These are phyloP conservation scores for Acanthamoeba lenticulata DNA, from an alignment of 208 protist species.

Conservation along the genomic window DNA sequence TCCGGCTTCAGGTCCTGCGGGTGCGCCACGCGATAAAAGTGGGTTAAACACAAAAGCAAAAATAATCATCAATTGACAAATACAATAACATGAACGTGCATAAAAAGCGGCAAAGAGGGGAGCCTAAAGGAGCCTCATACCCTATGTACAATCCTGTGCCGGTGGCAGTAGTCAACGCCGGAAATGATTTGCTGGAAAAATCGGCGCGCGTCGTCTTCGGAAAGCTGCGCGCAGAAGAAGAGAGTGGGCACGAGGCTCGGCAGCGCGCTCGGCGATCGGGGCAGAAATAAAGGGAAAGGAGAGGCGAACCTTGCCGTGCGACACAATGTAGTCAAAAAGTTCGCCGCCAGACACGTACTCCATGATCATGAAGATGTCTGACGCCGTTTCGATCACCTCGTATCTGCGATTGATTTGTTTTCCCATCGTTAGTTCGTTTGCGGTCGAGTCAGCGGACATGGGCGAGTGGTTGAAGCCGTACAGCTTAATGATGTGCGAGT, in stretches of 20 bases:
- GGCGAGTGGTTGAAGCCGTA: conserved; percentile 87
- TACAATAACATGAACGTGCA: background rate
- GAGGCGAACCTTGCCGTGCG: conserved; percentile 89
- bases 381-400: conserved; percentile 94
- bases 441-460: background rate
- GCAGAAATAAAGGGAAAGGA: background rate
- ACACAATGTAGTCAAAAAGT: conserved; percentile 99
- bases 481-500: conserved; percentile 99
- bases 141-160: conserved; percentile 88
- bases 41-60: background rate
- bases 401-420: conserved; percentile 77
- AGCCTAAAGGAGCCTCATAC: background rate
- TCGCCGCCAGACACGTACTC: conserved; percentile 98
- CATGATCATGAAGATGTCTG: conserved; percentile 99
- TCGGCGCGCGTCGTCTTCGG: conserved; percentile 90
- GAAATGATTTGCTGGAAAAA: conserved; percentile 98
- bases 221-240: conserved; percentile 77
- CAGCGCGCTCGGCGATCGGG: too few species aligned
- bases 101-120: too few species aligned
- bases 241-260: background rate
- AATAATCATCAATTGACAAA: too few species aligned
- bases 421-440: background rate
- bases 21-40: background rate
- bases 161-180: conserved; percentile 98
- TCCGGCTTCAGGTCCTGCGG: conserved; percentile 90